phyloP scores from a whole-genome alignment of 345 rosid genomes.

The Citrus sp. region DNA sequence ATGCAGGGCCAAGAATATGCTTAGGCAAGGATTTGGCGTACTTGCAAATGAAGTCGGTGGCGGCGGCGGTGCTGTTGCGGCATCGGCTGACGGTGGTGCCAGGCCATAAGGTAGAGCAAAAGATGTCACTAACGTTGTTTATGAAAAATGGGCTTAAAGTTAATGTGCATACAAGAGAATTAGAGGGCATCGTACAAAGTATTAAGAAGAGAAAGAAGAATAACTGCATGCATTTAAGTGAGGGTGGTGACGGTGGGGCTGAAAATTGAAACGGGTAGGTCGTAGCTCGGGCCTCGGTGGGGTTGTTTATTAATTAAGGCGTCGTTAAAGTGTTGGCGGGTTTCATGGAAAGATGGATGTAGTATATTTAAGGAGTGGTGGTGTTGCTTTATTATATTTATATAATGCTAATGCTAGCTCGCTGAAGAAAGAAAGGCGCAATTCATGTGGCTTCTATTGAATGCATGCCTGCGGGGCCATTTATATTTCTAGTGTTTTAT shows the following conservation, averaged over 20 bases:
- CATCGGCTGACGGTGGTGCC: constrained; percentile 59
- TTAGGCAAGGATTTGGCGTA: constrained; percentile 85
- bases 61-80: constrained; percentile 68
- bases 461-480: too few species aligned
- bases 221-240: constrained; percentile 5
- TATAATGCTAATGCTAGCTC: too few species aligned
- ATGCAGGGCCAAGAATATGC: constrained; percentile 91
- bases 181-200: constrained; percentile 35
- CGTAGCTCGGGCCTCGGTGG: too few species aligned
- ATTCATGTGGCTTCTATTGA: neutral
- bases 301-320: constrained; percentile 10
- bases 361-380: constrained; percentile 11
- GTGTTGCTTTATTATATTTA: neutral
- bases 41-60: constrained; percentile 88
- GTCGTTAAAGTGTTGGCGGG: constrained; percentile 19
- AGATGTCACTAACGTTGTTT: constrained; percentile 90
- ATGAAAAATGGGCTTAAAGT: constrained; percentile 86
- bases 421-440: neutral
- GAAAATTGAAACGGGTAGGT: too few species aligned
- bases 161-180: constrained; percentile 54
- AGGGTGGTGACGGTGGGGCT: constrained; percentile 11
- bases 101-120: constrained; percentile 92
- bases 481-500: neutral
- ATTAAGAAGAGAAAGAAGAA: constrained; percentile 23
- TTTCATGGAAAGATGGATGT: neutral